Base-by-base conservation (phyloP, 2,329 filamentous ascomycete species). In the Trichophyton verrucosum region DNA sequence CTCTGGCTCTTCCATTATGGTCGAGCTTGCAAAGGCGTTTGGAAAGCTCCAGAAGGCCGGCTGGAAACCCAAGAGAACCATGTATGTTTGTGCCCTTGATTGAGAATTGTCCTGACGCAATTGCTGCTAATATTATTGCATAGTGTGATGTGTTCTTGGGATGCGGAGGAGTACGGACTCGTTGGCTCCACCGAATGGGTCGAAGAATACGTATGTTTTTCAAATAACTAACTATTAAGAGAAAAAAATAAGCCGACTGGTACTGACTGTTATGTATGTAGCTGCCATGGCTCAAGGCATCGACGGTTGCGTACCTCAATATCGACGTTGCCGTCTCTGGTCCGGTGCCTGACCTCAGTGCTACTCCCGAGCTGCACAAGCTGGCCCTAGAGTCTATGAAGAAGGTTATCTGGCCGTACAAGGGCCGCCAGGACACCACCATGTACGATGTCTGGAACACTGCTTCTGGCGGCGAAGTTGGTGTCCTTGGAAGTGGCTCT, bases 21-120 rank as follows among this genome's bases (percentile, higher is more conserved):
- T 80, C 30, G 80, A 81, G 60, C 67, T 81, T 3, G 73, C 77
- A 2, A 79, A 77, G 58, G 78, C 78, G 0, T 79, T 81, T 60
- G 75, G 77, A 2, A 74, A 74, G 24, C 72, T 81, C 0, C 65
- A 77, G 4, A 72, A 73, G 27, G 74, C 73, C 3, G 79, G 80
- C 1, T 81, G 80, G 79, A 78, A 79, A 64, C 80, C 80, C 1
- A 72, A 73, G 33, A 73, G 80, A 3, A 82, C 77, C 0, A 80
- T 81, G 70, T 71, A 58, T 62, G 63, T 60, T n/a, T 46, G 13
- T 53, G 47, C 7, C 24, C 11, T 58, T 20, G 44, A 3, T 3
- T 13, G 20, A 20, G 27, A 30, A 7, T 13, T n/a, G 4, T 36
- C 9, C 24, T 20, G 40, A 44, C 40, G 40, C 40, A 44, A 17